Evolutionary conservation across 805 yeast species (phyloP).

Genomic region (Tetrapisispora namnaoensis): DNA sequence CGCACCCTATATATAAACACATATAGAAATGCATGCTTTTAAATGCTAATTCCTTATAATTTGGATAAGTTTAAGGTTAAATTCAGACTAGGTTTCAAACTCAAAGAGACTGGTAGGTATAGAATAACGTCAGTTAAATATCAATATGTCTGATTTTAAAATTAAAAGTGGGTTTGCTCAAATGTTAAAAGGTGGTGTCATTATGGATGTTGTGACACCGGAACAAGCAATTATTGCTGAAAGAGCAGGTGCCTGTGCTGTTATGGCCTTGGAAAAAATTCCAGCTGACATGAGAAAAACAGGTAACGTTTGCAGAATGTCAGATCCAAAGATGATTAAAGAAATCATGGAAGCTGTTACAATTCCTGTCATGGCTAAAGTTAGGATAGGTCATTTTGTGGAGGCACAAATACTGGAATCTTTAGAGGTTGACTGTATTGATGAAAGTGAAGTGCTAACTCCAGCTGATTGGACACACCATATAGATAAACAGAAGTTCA

Average conservation of each 20-base stretch:
- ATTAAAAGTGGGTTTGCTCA: conserved; percentile 75
- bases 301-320: conserved; percentile 80
- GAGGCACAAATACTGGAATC: conserved; percentile 73
- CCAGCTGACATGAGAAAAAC: conserved; percentile 79
- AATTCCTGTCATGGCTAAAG: conserved; percentile 78
- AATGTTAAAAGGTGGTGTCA: conserved; percentile 74
- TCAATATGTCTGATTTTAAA: conserved; percentile 29
- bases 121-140: neutral
- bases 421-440: conserved; percentile 67
- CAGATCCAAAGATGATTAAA: conserved; percentile 71
- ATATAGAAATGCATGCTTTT: too few species aligned
- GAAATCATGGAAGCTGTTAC: conserved; percentile 57
- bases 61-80: too few species aligned
- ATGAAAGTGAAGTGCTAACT: conserved; percentile 76
- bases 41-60: too few species aligned
- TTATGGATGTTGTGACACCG: conserved; percentile 65
- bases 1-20: too few species aligned
- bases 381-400: conserved; percentile 72
- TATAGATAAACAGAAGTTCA: conserved; percentile 48
- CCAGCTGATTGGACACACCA: conserved; percentile 68
- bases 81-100: neutral
- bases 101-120: too few species aligned
- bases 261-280: conserved; percentile 77
- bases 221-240: conserved; percentile 79
- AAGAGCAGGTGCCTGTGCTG: conserved; percentile 80